phyloP scores from a whole-genome alignment of 179 eudicot genomes.

The Camellia oleifera region DNA sequence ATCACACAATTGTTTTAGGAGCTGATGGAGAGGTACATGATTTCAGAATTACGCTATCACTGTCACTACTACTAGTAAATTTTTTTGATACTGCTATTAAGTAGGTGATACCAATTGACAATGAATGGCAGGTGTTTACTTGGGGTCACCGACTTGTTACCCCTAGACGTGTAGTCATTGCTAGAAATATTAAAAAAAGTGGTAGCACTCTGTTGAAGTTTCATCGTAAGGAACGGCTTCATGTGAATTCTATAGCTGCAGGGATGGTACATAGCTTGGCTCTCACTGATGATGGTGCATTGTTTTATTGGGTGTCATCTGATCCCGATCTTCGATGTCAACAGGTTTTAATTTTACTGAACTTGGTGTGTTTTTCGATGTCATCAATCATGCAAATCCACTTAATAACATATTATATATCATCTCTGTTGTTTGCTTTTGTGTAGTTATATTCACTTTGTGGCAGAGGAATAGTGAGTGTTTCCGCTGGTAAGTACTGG shows the following conservation, averaged over 20 bases:
- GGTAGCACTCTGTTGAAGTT: constrained; percentile 70
- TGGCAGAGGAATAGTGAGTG: constrained; percentile 58
- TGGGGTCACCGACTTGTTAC: constrained; percentile 98
- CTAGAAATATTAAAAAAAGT: constrained; percentile 66
- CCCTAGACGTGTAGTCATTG: constrained; percentile 73
- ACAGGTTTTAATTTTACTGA: constrained; percentile 47
- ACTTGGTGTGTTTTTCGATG: too few species aligned
- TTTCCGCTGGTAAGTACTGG: constrained; percentile 90
- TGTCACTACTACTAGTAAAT: background rate
- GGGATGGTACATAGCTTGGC: constrained; percentile 86
- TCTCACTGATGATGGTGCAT: constrained; percentile 83
- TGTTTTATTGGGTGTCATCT: constrained; percentile 85
- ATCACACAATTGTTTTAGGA: constrained; percentile 85
- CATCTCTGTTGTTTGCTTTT: constrained; percentile 1
- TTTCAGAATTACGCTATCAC: background rate
- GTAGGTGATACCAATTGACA: background rate
- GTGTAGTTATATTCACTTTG: constrained; percentile 54
- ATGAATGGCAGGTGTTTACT: constrained; percentile 62
- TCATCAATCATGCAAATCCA: too few species aligned
- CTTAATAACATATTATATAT: background rate
- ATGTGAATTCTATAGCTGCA: constrained; percentile 75
- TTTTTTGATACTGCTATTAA: background rate
- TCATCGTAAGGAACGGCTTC: constrained; percentile 71
- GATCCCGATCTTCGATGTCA: constrained; percentile 85
- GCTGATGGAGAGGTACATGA: constrained; percentile 87